phyloP scores from a whole-genome alignment of 495 filamentous ascomycete genomes.

The Durotheca rogersii region DNA sequence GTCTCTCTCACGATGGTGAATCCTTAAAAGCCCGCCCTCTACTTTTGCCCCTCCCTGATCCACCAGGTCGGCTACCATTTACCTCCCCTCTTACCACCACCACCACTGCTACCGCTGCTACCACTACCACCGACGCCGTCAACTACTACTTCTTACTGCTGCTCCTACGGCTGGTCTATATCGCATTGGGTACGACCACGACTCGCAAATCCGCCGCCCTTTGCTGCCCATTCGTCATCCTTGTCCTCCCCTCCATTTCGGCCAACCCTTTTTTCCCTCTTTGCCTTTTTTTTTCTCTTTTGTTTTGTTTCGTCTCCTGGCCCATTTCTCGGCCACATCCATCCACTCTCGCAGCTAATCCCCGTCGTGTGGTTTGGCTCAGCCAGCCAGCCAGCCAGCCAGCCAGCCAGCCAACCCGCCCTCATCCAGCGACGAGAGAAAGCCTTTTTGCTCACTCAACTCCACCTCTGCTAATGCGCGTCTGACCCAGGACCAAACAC shows the following conservation, averaged over 20 bases:
- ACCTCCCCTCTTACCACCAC: neutral
- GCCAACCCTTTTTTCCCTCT: constrained; percentile 22
- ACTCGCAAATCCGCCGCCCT: neutral
- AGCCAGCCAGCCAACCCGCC: constrained; percentile 20
- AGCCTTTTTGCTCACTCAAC: constrained; percentile 20
- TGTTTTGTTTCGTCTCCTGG: too few species aligned
- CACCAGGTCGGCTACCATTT: constrained; percentile 13
- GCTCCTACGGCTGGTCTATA: too few species aligned
- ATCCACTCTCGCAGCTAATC: too few species aligned
- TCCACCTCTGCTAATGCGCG: constrained; percentile 21
- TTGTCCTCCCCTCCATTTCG: constrained; percentile 26
- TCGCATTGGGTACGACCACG: constrained; percentile 33
- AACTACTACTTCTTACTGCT: too few species aligned
- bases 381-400: too few species aligned
- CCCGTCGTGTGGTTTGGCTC: too few species aligned
- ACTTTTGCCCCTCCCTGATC: neutral
- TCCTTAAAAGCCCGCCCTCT: constrained; percentile 17
- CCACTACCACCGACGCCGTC: neutral
- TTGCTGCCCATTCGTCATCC: constrained; percentile 28
- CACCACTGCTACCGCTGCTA: neutral
- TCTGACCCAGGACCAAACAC: constrained; percentile 21
- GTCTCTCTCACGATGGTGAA: constrained; percentile 25
- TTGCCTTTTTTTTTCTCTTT: constrained; percentile 6
- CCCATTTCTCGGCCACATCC: constrained; percentile 23
- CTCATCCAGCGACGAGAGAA: constrained; percentile 3